A percentile compares a stretch with the other conserved stretches of the same genome.
Evolutionary conservation across 2,329 filamentous ascomycete genomes (phyloP).

Genomic region (Epichloe scottii): DNA sequence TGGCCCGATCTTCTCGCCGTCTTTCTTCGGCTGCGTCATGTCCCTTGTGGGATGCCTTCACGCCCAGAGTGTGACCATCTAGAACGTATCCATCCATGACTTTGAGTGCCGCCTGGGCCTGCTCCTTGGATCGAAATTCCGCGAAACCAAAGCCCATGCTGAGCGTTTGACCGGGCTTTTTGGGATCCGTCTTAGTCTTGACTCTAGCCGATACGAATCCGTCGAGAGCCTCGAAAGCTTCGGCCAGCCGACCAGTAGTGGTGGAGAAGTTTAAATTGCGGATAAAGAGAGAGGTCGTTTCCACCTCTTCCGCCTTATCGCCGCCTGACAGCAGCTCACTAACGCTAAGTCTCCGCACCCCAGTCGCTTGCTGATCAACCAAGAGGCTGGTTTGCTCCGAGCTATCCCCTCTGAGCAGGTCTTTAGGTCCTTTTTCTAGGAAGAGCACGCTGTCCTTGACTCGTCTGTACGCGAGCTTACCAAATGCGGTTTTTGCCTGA

Average conservation of each 20-base stretch:
- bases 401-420: conserved; percentile 47
- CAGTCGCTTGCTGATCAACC: conserved; percentile 24
- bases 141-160: conserved; percentile 98
- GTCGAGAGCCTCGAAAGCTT: conserved; percentile 67
- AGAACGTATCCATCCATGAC: conserved; percentile 83
- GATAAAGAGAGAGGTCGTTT: conserved; percentile 76
- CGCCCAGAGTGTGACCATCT: conserved; percentile 74
- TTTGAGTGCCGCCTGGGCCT: conserved; percentile 67
- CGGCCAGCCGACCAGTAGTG: conserved; percentile 60
- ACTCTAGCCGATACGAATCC: conserved; percentile 84
- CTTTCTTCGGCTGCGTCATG: conserved; percentile 80
- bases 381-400: conserved; percentile 16
- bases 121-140: conserved; percentile 67
- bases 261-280: conserved; percentile 91
- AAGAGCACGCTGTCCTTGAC: conserved; percentile 87
- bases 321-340: conserved; percentile 54
- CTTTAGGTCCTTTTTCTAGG: conserved; percentile 82
- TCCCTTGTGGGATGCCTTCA: conserved; percentile 79
- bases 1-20: conserved; percentile 68
- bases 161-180: conserved; percentile 72
- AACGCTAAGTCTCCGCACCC: conserved; percentile 50
- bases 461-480: conserved; percentile 74
- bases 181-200: conserved; percentile 89
- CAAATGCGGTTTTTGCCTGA: conserved; percentile 74
- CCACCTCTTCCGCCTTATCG: conserved; percentile 39